These are phyloP conservation scores for Vaccinium corymbosum DNA, from an alignment of 148 eudicot genomes.

Conservation along the genomic window DNA sequence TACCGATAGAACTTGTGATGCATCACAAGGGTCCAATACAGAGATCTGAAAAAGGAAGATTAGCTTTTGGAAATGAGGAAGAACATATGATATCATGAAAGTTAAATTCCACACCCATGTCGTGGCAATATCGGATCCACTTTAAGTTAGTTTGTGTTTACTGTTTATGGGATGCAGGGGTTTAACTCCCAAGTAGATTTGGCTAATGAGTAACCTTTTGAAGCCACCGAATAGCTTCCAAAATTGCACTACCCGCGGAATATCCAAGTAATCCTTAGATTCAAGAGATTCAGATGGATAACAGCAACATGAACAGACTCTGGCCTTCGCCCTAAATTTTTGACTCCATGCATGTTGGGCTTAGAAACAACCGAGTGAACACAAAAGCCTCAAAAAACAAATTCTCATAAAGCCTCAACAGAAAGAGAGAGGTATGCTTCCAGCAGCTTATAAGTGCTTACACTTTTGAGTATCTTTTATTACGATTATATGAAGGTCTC, in stretches of 20 bases:
- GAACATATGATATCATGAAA: background rate
- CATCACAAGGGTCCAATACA: slow-evolving; percentile 59
- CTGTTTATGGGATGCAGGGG: background rate
- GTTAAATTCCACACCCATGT: slow-evolving; percentile 1
- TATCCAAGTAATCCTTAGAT: background rate
- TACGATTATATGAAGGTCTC: background rate
- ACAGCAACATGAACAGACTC: background rate
- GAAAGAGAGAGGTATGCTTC: background rate
- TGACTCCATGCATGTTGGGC: background rate
- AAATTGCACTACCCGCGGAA: background rate
- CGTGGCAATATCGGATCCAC: background rate
- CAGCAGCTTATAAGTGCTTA: background rate
- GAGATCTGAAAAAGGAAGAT: slow-evolving; percentile 44
- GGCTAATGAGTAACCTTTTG: background rate
- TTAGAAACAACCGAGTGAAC: background rate
- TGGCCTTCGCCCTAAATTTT: background rate
- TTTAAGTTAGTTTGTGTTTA: background rate
- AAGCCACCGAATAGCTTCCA: background rate
- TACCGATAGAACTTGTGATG: slow-evolving; percentile 63
- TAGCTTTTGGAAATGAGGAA: slow-evolving; percentile 16
- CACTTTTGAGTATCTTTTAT: background rate
- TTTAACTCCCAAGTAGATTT: background rate
- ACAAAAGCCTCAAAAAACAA: background rate
- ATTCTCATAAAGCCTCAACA: background rate
- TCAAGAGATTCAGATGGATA: background rate